Percentiles rank a stretch among this genome's conserved stretches.
phyloP scores from a whole-genome alignment of 345 rosid genomes.

The Physaria fendleri region DNA sequence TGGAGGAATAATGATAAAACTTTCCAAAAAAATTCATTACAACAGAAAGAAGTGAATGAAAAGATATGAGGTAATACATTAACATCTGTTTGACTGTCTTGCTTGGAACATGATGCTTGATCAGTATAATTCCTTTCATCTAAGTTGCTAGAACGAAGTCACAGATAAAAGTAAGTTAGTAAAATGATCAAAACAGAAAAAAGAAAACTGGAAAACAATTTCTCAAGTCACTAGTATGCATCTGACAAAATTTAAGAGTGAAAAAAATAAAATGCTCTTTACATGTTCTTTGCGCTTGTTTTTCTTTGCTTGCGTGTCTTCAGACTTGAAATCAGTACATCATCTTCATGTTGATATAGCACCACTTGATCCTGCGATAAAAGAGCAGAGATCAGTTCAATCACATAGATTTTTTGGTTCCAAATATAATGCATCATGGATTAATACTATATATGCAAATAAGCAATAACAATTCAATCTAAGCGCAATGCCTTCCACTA shows the following conservation, averaged over 20 bases:
- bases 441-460: not conserved
- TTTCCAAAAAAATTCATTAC: not conserved
- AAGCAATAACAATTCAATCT: slow-evolving; percentile 8
- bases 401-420: not conserved
- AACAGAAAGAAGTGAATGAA: not conserved
- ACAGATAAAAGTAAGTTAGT: slow-evolving; percentile 2
- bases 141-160: slow-evolving; percentile 13
- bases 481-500: not conserved
- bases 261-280: slow-evolving; percentile 12
- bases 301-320: slow-evolving; percentile 44
- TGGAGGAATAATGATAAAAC: not conserved
- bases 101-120: slow-evolving; percentile 23
- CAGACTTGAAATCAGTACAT: slow-evolving; percentile 25
- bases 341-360: slow-evolving; percentile 31
- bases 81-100: not conserved
- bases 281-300: slow-evolving; percentile 33
- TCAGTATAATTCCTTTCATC: slow-evolving; percentile 9
- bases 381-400: slow-evolving; percentile 1
- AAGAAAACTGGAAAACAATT: not conserved
- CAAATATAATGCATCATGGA: not conserved
- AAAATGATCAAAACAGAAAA: slow-evolving; percentile 7
- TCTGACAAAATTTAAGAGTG: not conserved
- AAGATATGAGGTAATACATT: slow-evolving; percentile 5
- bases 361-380: slow-evolving; percentile 36
- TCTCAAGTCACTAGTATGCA: not conserved